These are phyloP conservation scores for Aspergillus sp. DNA, from an alignment of 2,329 filamentous ascomycete species.

Conservation along the genomic window DNA sequence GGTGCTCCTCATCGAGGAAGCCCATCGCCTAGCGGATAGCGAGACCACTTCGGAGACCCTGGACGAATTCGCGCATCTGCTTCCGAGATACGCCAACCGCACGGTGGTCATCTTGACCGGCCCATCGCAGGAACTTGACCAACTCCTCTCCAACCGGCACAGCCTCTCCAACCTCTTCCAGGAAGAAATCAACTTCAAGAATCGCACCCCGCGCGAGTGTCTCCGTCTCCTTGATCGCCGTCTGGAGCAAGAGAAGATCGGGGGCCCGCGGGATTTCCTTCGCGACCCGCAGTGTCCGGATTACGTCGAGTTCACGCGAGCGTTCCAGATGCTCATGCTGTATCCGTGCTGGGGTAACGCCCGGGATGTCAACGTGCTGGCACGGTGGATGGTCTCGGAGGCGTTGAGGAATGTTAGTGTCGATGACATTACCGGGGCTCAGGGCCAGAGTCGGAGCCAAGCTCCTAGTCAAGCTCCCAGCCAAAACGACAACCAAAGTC, in stretches of 20 bases:
- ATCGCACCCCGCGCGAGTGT: constrained; percentile 13
- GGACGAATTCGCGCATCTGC: constrained; percentile 12
- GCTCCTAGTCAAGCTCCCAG: too few species aligned
- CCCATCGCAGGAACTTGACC: constrained; percentile 11
- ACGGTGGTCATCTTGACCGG: constrained; percentile 14
- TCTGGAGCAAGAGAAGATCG: constrained; percentile 9
- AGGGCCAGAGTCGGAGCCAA: too few species aligned
- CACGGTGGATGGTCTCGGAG: constrained; percentile 13
- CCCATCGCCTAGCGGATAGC: constrained; percentile 10
- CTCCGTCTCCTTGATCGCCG: constrained; percentile 11
- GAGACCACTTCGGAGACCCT: constrained; percentile 7
- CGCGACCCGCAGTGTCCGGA: constrained; percentile 8
- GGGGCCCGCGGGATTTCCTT: constrained; percentile 7
- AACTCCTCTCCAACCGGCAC: constrained; percentile 10
- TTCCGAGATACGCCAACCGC: constrained; percentile 7
- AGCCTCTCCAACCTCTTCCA: constrained; percentile 13
- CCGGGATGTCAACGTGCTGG: constrained; percentile 11
- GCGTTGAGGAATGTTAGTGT: constrained; percentile 8
- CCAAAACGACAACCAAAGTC: too few species aligned
- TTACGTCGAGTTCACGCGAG: constrained; percentile 14
- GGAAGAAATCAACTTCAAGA: constrained; percentile 14
- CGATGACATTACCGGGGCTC: constrained; percentile 3
- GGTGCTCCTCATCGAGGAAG: constrained; percentile 13
- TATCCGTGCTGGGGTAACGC: constrained; percentile 16
- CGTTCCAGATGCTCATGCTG: constrained; percentile 14